Percentiles rank a stretch among this genome's conserved stretches.
Conservation (phyloP, 2,329 filamentous ascomycete genomes). For the Achaetomium macrosporum region DNA sequence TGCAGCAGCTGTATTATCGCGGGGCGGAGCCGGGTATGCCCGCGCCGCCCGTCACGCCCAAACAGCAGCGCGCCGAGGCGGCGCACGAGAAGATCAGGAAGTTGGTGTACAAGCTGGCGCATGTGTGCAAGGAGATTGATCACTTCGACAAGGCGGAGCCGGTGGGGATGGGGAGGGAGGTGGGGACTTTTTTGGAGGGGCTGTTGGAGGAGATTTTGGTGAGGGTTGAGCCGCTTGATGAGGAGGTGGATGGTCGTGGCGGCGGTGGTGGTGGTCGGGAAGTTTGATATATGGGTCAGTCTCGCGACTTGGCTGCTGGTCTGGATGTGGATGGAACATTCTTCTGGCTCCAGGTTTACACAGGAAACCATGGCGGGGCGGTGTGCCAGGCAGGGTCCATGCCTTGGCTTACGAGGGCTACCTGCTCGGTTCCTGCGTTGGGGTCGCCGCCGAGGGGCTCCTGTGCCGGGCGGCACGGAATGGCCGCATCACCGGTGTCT, state of each 20-base stretch:
- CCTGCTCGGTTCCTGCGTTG: too few relatives aligned
- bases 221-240: slow-evolving; percentile 80
- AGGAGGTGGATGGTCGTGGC: slow-evolving; percentile 43
- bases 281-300: background rate
- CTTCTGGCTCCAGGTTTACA: background rate
- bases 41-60: slow-evolving; percentile 46
- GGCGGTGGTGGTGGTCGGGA: background rate
- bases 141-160: slow-evolving; percentile 78
- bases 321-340: background rate
- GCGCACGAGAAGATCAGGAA: slow-evolving; percentile 78
- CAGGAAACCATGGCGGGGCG: too few relatives aligned
- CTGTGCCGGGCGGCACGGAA: too few relatives aligned
- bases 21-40: slow-evolving; percentile 20
- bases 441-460: too few relatives aligned
- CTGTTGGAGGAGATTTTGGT: slow-evolving; percentile 91
- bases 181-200: slow-evolving; percentile 83
- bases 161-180: slow-evolving; percentile 89
- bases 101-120: slow-evolving; percentile 74
- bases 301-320: too few relatives aligned
- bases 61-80: slow-evolving; percentile 61
- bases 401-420: too few relatives aligned
- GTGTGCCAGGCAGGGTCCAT: too few relatives aligned
- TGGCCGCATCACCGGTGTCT: too few relatives aligned
- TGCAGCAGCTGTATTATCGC: slow-evolving; percentile 46
- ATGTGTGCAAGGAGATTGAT: slow-evolving; percentile 86